These are phyloP conservation scores for Hanseniaspora valbyensis DNA, from an alignment of 805 yeast genomes.

Conservation along the genomic window DNA sequence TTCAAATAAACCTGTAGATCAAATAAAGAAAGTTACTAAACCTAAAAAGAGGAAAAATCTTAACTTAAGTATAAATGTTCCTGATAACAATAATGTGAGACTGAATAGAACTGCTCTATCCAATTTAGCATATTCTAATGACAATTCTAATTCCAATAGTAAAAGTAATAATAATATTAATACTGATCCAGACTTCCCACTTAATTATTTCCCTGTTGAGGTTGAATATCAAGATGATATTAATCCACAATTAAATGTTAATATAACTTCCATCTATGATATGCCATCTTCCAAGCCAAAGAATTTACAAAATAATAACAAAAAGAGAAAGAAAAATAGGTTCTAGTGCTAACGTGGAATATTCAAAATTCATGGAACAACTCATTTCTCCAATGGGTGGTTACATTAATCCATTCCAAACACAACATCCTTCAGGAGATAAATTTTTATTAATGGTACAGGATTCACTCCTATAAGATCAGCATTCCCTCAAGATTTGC, in stretches of 20 bases:
- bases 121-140: neutral
- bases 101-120: neutral
- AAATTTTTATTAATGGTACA: conserved; percentile 4
- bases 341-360: conserved; percentile 19
- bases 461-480: conserved; percentile 13
- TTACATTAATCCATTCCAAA: conserved; percentile 17
- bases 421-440: conserved; percentile 5
- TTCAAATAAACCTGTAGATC: neutral
- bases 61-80: conserved; percentile 5
- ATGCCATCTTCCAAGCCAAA: neutral
- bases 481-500: conserved; percentile 8
- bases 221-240: conserved; percentile 28
- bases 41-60: neutral
- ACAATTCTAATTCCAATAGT: neutral
- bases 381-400: conserved; percentile 18
- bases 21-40: neutral
- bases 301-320: neutral
- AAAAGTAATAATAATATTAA: neutral
- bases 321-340: conserved; percentile 12
- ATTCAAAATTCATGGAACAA: conserved; percentile 26
- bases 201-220: conserved; percentile 50
- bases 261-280: conserved; percentile 2
- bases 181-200: conserved; percentile 49
- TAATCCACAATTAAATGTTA: conserved; percentile 13
- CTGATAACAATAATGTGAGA: conserved; percentile 18